Evolutionary conservation across 202 grass and related monocot genomes (phyloP).

Genomic region (Zizania palustris): DNA sequence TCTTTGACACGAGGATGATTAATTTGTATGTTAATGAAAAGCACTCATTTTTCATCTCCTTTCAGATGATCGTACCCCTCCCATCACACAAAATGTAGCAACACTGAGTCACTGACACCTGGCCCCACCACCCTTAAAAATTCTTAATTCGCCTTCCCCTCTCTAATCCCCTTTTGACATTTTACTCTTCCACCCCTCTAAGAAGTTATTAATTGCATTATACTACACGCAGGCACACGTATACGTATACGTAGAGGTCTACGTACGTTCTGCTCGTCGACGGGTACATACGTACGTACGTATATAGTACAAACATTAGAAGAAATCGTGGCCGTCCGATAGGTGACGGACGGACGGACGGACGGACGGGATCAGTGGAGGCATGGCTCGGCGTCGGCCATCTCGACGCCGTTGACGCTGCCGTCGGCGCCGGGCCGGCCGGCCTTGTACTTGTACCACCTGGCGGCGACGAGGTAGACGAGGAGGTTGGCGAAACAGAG

Average conservation of each 20-base stretch:
- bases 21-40: no score
- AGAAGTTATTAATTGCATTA: conserved; percentile 16
- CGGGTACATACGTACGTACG: background rate
- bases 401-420: conserved; percentile 25
- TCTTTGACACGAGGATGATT: no score
- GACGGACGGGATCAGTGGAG: conserved; percentile 36
- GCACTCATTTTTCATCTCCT: no score
- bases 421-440: conserved; percentile 35
- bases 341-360: no score
- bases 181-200: no score
- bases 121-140: no score
- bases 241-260: no score
- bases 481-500: conserved; percentile 43
- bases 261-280: background rate
- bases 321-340: conserved; percentile 12
- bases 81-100: no score
- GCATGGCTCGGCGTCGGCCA: conserved; percentile 53
- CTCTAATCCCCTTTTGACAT: no score
- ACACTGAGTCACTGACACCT: no score
- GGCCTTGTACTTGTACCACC: conserved; percentile 76
- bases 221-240: conserved; percentile 27
- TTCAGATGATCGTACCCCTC: no score
- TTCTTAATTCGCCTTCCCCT: no score
- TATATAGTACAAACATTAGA: conserved; percentile 17
- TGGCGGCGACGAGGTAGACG: conserved; percentile 45